A percentile compares a stretch with the other conserved stretches of the same genome.
Evolutionary conservation across 2,329 filamentous ascomycete species (phyloP).

Genomic region (Blastomyces silverae): DNA sequence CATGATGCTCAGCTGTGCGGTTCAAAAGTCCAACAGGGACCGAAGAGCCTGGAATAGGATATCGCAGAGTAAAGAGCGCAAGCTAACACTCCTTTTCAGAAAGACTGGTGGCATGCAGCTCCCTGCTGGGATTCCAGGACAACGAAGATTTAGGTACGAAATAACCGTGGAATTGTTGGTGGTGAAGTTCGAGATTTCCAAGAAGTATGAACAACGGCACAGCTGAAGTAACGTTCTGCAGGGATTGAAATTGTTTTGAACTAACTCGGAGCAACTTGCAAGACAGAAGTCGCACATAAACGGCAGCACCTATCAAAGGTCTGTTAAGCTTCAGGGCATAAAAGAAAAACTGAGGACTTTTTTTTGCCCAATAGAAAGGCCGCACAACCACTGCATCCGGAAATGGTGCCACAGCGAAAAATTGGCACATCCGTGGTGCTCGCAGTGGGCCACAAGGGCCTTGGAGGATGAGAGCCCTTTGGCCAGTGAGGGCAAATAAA

Average conservation of each 20-base stretch:
- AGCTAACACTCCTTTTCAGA: neutral
- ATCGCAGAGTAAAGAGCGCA: neutral
- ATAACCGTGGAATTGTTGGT: neutral
- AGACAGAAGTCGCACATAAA: constrained; percentile 1
- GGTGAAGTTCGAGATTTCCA: neutral
- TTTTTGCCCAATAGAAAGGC: neutral
- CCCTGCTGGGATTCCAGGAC: neutral
- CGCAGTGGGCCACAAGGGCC: neutral
- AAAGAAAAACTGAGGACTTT: constrained; percentile 1
- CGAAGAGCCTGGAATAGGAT: neutral
- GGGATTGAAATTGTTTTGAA: neutral
- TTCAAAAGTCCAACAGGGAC: neutral
- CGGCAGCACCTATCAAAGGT: constrained; percentile 5
- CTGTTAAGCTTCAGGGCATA: neutral
- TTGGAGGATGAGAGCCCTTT: neutral
- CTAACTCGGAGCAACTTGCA: neutral
- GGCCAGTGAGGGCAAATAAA: neutral
- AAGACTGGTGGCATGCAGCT: neutral
- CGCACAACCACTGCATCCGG: constrained; percentile 2
- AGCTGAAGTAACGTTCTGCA: constrained; percentile 5
- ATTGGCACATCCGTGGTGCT: neutral
- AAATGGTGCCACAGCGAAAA: neutral
- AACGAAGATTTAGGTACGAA: neutral
- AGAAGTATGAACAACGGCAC: constrained; percentile 1
- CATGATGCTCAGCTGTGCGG: constrained; percentile 2